phyloP scores from a whole-genome alignment of 2,329 filamentous ascomycete genomes.

The Macrophomina phaseolina region DNA sequence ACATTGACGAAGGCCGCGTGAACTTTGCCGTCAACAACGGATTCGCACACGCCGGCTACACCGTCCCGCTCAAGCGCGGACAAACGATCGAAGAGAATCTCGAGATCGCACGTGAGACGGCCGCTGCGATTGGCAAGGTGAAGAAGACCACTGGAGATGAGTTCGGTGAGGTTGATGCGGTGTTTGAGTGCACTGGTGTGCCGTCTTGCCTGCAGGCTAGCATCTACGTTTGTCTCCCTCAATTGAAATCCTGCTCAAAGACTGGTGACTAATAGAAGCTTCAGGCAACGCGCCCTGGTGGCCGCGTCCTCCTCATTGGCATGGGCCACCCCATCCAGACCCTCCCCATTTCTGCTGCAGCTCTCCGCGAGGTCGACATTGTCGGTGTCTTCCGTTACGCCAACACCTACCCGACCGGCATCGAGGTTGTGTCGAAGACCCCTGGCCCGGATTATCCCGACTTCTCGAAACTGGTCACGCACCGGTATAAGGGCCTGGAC shows the following conservation, averaged over 20 bases:
- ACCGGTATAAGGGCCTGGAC: conserved; percentile 70
- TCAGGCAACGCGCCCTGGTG: conserved; percentile 67
- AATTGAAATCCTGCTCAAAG: not conserved
- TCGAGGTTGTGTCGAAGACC: conserved; percentile 59
- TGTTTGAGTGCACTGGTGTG: conserved; percentile 80
- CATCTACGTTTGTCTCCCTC: conserved; percentile 61
- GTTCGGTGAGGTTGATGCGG: conserved; percentile 66
- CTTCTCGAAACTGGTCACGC: conserved; percentile 75
- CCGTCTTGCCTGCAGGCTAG: conserved; percentile 75
- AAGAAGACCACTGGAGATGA: conserved; percentile 38
- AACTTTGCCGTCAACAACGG: conserved; percentile 60
- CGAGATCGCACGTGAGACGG: conserved; percentile 57
- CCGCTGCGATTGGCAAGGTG: conserved; percentile 49
- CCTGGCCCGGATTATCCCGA: conserved; percentile 60
- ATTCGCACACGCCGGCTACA: conserved; percentile 54
- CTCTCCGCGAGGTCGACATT: conserved; percentile 77
- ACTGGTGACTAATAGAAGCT: not conserved
- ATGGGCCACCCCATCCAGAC: conserved; percentile 82
- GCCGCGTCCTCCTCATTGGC: conserved; percentile 76
- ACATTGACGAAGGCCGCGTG: conserved; percentile 63
- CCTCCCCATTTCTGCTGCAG: conserved; percentile 73
- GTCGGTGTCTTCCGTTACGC: conserved; percentile 80
- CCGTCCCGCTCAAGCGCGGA: conserved; percentile 54
- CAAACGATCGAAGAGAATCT: conserved; percentile 60
- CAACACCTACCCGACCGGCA: conserved; percentile 76